Evolutionary conservation across 2,329 filamentous ascomycete species (phyloP).

Genomic region (Corinectria fuckeliana): DNA sequence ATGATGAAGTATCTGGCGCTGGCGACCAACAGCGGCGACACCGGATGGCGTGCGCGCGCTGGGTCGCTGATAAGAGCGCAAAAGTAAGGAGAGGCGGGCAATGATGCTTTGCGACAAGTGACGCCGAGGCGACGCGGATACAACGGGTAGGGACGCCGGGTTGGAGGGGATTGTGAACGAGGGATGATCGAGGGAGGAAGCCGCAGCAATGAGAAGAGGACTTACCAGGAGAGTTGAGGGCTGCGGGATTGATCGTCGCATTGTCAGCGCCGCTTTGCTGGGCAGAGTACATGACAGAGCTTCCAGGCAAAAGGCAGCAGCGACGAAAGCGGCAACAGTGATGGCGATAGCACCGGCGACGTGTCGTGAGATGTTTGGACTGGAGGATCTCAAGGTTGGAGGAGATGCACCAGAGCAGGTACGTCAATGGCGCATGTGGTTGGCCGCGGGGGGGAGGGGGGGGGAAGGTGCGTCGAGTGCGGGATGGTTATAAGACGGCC

Average conservation of each 20-base stretch:
- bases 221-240: constrained; percentile 80
- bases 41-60: constrained; percentile 14
- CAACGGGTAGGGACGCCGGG: constrained; percentile 8
- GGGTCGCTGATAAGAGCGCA: constrained; percentile 16
- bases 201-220: constrained; percentile 34
- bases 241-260: constrained; percentile 90
- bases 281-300: constrained; percentile 47
- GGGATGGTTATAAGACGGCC: constrained; percentile 36
- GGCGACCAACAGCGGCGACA: constrained; percentile 1
- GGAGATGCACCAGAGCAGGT: constrained; percentile 50
- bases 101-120: constrained; percentile 13
- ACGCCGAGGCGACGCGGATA: constrained; percentile 5
- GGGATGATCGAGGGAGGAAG: constrained; percentile 22
- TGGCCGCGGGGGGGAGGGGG: constrained; percentile 49
- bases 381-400: constrained; percentile 49
- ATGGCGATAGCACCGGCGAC: constrained; percentile 61
- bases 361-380: constrained; percentile 68
- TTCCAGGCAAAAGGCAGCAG: constrained; percentile 36
- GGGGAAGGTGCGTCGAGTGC: constrained; percentile 31
- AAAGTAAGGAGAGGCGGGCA: background rate
- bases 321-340: constrained; percentile 30
- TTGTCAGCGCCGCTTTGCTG: constrained; percentile 77
- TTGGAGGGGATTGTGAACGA: constrained; percentile 21
- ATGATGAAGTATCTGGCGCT: constrained; percentile 20
- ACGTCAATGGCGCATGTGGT: constrained; percentile 59